Evolutionary conservation across 352 stramenopile species (phyloP).

Genomic region (Globisporangium okanoganense): DNA sequence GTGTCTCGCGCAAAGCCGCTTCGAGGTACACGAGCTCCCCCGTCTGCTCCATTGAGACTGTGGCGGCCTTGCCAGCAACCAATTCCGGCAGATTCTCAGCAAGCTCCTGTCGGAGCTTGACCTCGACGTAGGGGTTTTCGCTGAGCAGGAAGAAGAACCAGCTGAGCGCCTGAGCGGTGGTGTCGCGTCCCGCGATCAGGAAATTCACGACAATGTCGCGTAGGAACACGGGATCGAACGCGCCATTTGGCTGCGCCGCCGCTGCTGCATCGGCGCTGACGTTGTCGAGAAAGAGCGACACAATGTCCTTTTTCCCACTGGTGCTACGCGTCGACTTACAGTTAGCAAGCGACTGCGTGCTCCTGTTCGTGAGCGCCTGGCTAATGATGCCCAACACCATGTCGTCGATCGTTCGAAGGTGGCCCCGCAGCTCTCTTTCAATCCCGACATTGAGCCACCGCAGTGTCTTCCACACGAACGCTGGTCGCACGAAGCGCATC

Average conservation of each 20-base stretch:
- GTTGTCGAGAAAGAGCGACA: slow-evolving; percentile 26
- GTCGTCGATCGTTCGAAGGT: slow-evolving; percentile 32
- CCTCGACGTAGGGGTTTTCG: slow-evolving; percentile 41
- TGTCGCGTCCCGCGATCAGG: neutral
- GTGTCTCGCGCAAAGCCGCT: slow-evolving; percentile 40
- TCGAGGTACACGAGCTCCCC: slow-evolving; percentile 12
- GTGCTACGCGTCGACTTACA: neutral
- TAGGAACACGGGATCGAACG: slow-evolving; percentile 27
- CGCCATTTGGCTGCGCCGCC: neutral
- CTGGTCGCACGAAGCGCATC: slow-evolving; percentile 31
- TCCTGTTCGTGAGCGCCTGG: too few species aligned
- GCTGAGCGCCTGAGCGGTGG: neutral
- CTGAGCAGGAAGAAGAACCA: slow-evolving; percentile 23
- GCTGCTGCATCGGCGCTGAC: neutral
- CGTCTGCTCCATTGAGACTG: slow-evolving; percentile 16
- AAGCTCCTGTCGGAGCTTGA: slow-evolving; percentile 42
- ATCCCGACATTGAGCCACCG: slow-evolving; percentile 27
- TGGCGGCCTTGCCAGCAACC: neutral
- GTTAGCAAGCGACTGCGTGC: slow-evolving; percentile 17
- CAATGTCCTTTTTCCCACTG: neutral
- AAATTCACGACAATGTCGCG: neutral
- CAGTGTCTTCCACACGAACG: slow-evolving; percentile 40
- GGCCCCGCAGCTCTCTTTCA: slow-evolving; percentile 25
- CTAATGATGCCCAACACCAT: slow-evolving; percentile 34
- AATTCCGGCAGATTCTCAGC: slow-evolving; percentile 24